Evolutionary conservation across 352 stramenopile species (phyloP), one percentile per base, ranked within the genome.

Genomic region (Pythium chondricola): DNA sequence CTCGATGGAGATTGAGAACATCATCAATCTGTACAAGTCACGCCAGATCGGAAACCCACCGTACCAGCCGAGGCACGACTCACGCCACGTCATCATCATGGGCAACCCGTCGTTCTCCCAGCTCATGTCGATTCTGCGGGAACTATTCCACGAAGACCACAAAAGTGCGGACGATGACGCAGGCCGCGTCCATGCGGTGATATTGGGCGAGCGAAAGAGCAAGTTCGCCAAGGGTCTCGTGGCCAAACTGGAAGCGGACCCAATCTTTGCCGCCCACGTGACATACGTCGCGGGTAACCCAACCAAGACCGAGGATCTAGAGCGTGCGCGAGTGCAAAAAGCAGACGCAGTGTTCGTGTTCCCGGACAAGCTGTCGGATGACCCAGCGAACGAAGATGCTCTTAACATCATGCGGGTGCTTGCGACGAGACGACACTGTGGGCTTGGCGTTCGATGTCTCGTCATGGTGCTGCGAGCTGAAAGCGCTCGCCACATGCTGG

Each of bases 141-240:
- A 95, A 49, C 68, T 95, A n/a, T 93, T 95, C 21, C 85, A 95
- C 39, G 76, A 82, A 43, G 85, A 95, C 53, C 85, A 95, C 48
- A 32, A 70, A 6, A 67, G 49, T 4, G 63, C 71, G 29, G 62
- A 79, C 38, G 59, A 69, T 6, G 69, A 85, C 9, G 55, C 7
- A 10, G 51, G 52, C 11, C 59, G 67, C 24, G 60, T 89, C 17
- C 65, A 88, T 48, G 75, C 76, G 7, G 77, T 93, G 22, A 65
- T 93, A 3, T 52, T 93, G 17, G 82, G 75, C 4, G 75, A 89
- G 2, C 61, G 65, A 14, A 82, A 74, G 40, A 74, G 74, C 7
- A 85, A 83, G 47, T 93, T 87, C 50, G 77, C 70, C 1, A 86
- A 85, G 20, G 69, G 68, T 2, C 61, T 93, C 0, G 64, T 93